These are phyloP conservation scores for Nakazawaea ernobii DNA, from an alignment of 805 yeast genomes.

Conservation along the genomic window DNA sequence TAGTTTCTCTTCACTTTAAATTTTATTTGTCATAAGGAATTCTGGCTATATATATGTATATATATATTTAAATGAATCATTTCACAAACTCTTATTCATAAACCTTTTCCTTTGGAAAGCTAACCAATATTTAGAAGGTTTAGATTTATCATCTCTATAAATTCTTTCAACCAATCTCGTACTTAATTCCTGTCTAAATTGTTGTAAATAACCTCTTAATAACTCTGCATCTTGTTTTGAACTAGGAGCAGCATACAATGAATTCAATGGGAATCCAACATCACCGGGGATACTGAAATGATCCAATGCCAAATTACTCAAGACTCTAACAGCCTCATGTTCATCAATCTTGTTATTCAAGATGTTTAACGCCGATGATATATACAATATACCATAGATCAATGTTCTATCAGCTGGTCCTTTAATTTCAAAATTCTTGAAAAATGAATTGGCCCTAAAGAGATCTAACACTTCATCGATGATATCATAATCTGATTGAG, in stretches of 20 bases:
- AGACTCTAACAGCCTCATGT: slow-evolving; percentile 57
- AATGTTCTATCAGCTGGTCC: slow-evolving; percentile 91
- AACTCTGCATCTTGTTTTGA: slow-evolving; percentile 74
- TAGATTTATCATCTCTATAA: slow-evolving; percentile 49
- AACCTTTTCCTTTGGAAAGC: slow-evolving; percentile 93
- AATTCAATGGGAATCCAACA: slow-evolving; percentile 86
- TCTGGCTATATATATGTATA: no score
- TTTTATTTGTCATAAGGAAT: no score
- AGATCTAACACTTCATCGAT: slow-evolving; percentile 87
- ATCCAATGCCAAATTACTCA: slow-evolving; percentile 83
- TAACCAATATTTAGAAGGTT: slow-evolving; percentile 90
- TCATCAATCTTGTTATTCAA: slow-evolving; percentile 43
- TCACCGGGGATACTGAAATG: slow-evolving; percentile 93
- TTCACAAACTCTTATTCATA: slow-evolving; percentile 80
- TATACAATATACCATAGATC: slow-evolving; percentile 87
- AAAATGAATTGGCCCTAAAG: slow-evolving; percentile 93
- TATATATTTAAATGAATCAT: no score
- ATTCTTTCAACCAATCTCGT: slow-evolving; percentile 71
- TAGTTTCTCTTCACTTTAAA: no score
- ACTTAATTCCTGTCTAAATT: slow-evolving; percentile 92
- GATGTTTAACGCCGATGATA: slow-evolving; percentile 76
- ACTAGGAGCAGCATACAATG: slow-evolving; percentile 67
- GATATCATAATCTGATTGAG: slow-evolving; percentile 75
- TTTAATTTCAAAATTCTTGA: slow-evolving; percentile 94
- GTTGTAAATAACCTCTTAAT: slow-evolving; percentile 76